Conservation (phyloP, 768 basidiomycete genomes). For the Paxillus rubicundulus region DNA sequence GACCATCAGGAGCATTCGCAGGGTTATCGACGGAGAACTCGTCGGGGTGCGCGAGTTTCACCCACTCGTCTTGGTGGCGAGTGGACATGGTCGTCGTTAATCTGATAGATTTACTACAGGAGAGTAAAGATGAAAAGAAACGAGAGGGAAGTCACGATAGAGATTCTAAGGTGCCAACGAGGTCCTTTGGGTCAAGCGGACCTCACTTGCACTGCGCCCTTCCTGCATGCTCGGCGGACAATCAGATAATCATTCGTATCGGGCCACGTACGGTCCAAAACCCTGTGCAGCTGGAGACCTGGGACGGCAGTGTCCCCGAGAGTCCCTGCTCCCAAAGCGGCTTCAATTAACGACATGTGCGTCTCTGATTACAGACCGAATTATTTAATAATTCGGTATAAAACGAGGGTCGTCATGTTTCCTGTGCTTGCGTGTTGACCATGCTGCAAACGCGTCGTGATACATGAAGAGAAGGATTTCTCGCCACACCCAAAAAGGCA, state of each 20-base stretch:
- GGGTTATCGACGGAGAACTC: constrained; percentile 42
- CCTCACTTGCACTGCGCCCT: constrained; percentile 24
- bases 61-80: constrained; percentile 24
- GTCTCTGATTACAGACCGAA: constrained; percentile 5
- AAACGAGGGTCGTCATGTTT: neutral
- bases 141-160: neutral
- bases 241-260: neutral
- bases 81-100: constrained; percentile 12
- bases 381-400: neutral
- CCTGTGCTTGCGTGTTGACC: constrained; percentile 13
- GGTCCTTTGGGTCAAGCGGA: neutral
- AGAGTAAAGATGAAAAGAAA: neutral
- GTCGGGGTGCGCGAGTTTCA: constrained; percentile 29
- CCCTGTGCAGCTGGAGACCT: constrained; percentile 12
- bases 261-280: constrained; percentile 10
- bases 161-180: constrained; percentile 20
- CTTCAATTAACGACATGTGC: constrained; percentile 6
- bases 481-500: constrained; percentile 25
- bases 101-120: constrained; percentile 4
- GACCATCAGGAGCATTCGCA: constrained; percentile 35
- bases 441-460: constrained; percentile 22
- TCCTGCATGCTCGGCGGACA: constrained; percentile 14
- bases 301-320: constrained; percentile 11
- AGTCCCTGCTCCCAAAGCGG: constrained; percentile 1
- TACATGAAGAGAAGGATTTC: constrained; percentile 2